A percentile compares a stretch with the other conserved stretches of the same genome.
These are phyloP conservation scores for Saksenaea vasiformis DNA, from an alignment of 371 early-diverging fungal species.

Conservation along the genomic window DNA sequence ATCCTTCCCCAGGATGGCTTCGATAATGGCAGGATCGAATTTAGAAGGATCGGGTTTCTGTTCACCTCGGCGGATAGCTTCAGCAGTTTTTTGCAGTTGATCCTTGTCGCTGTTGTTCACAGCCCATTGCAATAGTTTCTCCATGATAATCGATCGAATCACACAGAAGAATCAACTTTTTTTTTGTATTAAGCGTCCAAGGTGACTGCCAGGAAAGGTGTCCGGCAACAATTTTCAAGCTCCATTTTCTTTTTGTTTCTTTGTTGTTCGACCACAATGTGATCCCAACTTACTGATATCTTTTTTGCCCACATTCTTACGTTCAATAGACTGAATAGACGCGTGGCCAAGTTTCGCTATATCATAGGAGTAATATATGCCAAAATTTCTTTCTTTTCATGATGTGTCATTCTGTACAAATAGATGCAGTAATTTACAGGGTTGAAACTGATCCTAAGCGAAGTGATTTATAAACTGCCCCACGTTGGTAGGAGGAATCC, in stretches of 20 bases:
- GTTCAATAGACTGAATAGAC: no score
- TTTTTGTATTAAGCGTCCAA: no score
- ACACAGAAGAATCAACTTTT: not conserved
- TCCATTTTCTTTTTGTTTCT: no score
- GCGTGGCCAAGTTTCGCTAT: no score
- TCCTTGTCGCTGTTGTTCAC: slow-evolving; percentile 77
- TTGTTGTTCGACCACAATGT: no score
- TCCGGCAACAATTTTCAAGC: no score
- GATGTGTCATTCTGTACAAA: not conserved
- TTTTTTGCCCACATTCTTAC: no score
- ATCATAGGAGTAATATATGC: no score
- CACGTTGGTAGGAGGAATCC: slow-evolving; percentile 1
- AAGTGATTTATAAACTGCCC: slow-evolving; percentile 14
- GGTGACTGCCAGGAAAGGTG: no score
- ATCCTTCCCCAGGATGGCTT: slow-evolving; percentile 90
- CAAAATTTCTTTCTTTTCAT: not conserved
- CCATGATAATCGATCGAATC: slow-evolving; percentile 38
- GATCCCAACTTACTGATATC: no score
- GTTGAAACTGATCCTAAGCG: slow-evolving; percentile 13
- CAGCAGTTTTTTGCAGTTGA: slow-evolving; percentile 66
- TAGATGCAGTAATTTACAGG: not conserved
- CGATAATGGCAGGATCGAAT: slow-evolving; percentile 81
- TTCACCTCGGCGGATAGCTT: slow-evolving; percentile 46
- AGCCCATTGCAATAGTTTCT: slow-evolving; percentile 88
- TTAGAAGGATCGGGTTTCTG: slow-evolving; percentile 35